phyloP scores from a whole-genome alignment of 2,329 filamentous ascomycete genomes.

The Fusarium ramigenum region DNA sequence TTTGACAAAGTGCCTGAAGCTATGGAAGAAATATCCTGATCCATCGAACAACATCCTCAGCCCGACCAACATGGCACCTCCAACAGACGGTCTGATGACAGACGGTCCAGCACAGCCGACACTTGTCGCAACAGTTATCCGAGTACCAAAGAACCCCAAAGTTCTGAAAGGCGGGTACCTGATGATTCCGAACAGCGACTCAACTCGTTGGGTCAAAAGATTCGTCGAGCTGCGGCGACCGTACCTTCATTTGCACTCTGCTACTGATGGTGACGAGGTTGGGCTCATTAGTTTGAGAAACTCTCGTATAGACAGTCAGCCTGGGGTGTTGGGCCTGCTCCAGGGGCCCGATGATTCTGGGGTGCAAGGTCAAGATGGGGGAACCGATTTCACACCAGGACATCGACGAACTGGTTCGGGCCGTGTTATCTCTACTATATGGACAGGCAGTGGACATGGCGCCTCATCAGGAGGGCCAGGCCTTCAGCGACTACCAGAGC shows the following conservation, averaged over 20 bases:
- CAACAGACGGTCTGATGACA: constrained; percentile 66
- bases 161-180: constrained; percentile 90
- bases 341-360: constrained; percentile 57
- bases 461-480: constrained; percentile 46
- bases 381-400: constrained; percentile 53
- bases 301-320: constrained; percentile 90
- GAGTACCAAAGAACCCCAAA: constrained; percentile 81
- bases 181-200: constrained; percentile 82
- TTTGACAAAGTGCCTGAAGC: constrained; percentile 65
- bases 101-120: constrained; percentile 64
- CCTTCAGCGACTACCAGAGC: constrained; percentile 63
- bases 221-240: constrained; percentile 93
- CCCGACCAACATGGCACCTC: constrained; percentile 73
- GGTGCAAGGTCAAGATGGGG: constrained; percentile 45
- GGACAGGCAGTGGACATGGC: constrained; percentile 58
- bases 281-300: constrained; percentile 89
- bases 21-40: constrained; percentile 72
- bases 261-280: constrained; percentile 87
- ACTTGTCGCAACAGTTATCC: constrained; percentile 79
- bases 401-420: constrained; percentile 62
- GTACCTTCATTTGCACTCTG: constrained; percentile 90
- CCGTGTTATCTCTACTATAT: constrained; percentile 64
- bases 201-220: constrained; percentile 86
- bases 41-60: constrained; percentile 65
- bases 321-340: constrained; percentile 83